Evolutionary conservation across 140 eudicot species (phyloP).

Genomic region (Stevia rebaudiana): DNA sequence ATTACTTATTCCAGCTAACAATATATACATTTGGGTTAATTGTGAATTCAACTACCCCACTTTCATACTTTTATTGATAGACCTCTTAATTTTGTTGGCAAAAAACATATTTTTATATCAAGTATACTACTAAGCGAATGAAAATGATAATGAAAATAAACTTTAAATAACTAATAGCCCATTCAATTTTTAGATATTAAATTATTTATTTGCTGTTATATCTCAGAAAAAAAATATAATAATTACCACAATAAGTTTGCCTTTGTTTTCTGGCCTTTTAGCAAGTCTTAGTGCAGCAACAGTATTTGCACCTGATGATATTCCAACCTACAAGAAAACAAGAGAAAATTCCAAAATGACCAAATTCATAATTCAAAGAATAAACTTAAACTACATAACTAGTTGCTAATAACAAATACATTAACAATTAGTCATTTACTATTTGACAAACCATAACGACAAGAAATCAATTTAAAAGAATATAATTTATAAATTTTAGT

Average conservation of each 20-base stretch:
- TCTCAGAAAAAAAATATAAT: not conserved
- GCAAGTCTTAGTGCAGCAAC: slow-evolving; percentile 96
- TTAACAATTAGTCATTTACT: too few relatives aligned
- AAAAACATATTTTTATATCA: too few relatives aligned
- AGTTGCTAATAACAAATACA: not conserved
- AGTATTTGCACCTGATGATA: slow-evolving; percentile 95
- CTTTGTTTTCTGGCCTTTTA: slow-evolving; percentile 89
- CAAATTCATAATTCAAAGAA: not conserved
- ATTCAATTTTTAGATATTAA: too few relatives aligned
- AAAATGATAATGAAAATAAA: too few relatives aligned
- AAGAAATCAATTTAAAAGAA: not conserved
- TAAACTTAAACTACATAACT: not conserved
- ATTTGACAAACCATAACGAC: not conserved
- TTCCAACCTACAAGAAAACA: slow-evolving; percentile 60
- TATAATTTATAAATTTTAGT: not conserved
- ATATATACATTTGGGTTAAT: too few relatives aligned
- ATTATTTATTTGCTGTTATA: too few relatives aligned
- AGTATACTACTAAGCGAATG: too few relatives aligned
- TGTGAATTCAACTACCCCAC: too few relatives aligned
- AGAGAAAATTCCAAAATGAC: not conserved
- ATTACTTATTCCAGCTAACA: too few relatives aligned
- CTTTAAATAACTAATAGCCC: too few relatives aligned
- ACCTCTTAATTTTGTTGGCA: too few relatives aligned
- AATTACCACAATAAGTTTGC: slow-evolving; percentile 95
- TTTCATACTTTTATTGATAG: too few relatives aligned